These are phyloP conservation scores for Teratosphaeria viscida DNA, from an alignment of 2,329 filamentous ascomycete genomes.

Conservation along the genomic window DNA sequence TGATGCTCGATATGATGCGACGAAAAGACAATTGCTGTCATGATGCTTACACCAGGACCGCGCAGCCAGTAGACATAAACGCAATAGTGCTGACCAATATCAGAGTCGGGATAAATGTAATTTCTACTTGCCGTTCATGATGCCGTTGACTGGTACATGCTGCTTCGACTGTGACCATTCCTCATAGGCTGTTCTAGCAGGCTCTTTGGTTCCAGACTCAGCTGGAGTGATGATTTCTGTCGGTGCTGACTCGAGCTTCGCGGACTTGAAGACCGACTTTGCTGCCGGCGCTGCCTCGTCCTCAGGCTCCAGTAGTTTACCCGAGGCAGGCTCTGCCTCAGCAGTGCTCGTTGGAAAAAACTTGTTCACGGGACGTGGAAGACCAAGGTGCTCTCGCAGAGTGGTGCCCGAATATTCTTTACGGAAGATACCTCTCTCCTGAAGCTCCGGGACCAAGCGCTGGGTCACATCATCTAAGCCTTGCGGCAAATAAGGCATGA, in stretches of 20 bases:
- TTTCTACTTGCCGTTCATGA: background rate
- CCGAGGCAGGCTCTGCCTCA: background rate
- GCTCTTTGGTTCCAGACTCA: background rate
- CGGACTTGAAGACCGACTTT: background rate
- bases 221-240: background rate
- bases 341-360: constrained; percentile 10
- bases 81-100: background rate
- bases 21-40: background rate
- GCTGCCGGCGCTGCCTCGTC: background rate
- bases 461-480: constrained; percentile 16
- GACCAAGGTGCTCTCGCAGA: constrained; percentile 15
- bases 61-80: background rate
- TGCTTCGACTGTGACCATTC: background rate
- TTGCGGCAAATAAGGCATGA: constrained; percentile 16
- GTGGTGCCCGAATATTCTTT: constrained; percentile 15
- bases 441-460: constrained; percentile 15
- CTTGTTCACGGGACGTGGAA: constrained; percentile 14
- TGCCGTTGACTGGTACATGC: background rate
- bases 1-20: background rate
- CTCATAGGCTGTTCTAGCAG: background rate
- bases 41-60: background rate
- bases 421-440: constrained; percentile 12
- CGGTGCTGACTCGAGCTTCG: background rate
- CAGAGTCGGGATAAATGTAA: background rate
- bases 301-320: background rate